Base-by-base conservation (phyloP, 306 rosid genomes). In the Quercus agrifolia region DNA sequence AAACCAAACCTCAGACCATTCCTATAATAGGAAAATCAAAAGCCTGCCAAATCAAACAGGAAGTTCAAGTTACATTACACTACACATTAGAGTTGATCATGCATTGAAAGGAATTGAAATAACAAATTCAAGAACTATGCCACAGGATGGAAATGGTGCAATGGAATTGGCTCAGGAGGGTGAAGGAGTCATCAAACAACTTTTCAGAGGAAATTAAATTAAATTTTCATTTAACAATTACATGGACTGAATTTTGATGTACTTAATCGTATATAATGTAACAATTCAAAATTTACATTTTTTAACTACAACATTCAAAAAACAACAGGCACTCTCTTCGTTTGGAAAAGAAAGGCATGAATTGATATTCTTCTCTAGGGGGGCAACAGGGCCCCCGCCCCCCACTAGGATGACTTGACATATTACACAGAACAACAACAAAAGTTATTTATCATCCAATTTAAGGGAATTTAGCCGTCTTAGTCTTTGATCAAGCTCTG, bases 401-500 rank as follows among this genome's bases (percentile, higher is more conserved):
- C 52, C 80, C 54, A 76, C 83, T 73, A 75, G 77, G 66, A 46
- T 58, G 79, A 44, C 76, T 27, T 18, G 12, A 74, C 81, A 82
- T 83, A 78, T 78, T 79, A 78, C 80, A 81, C 77, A 25, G 76
- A 88, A 72, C 63, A 31, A 61, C 63, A 72, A 77, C 46, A 38
- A 5, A 61, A 41, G 74, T 79, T 90, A 91, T 74, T 91, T 87
- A 5, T 85, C 90, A 5, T 90, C 90, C 78, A 64, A 4, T 79
- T 81, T 87, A 67, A 90, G 73, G 62, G 99, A 93, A 80, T 90
- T 90, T 85, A 96, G 75, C 83, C 93, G 86, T 83, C 89, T 91
- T 70, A 88, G 71, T 85, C 98, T 91, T 84, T 90, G 93, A 83
- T 96, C 98, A 33, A 93, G 96, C 86, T 96, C 99, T 46, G 89